These are phyloP conservation scores for Fusarium sp. DNA, from an alignment of 2,329 filamentous ascomycete species.

Conservation along the genomic window DNA sequence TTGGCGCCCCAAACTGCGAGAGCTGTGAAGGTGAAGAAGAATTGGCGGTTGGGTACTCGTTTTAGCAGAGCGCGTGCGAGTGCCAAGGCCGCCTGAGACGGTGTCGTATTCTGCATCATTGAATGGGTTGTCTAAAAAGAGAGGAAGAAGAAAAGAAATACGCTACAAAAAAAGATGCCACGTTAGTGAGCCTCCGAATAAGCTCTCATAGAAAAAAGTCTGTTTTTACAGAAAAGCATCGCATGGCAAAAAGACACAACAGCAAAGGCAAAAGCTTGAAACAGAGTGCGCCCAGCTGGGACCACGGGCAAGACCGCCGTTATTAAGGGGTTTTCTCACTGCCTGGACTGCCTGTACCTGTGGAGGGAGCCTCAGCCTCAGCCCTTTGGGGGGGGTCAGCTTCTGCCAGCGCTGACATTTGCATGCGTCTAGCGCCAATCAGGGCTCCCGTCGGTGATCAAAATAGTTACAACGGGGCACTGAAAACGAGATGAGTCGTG, in stretches of 20 bases:
- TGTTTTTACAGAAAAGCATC: neutral
- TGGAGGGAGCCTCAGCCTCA: neutral
- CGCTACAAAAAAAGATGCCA: neutral
- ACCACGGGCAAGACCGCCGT: neutral
- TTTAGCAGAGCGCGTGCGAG: neutral
- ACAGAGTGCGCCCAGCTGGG: neutral
- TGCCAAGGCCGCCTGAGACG: neutral
- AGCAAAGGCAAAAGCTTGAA: neutral
- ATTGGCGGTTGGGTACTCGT: constrained; percentile 43
- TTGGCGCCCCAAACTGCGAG: constrained; percentile 47
- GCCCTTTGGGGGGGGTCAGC: neutral
- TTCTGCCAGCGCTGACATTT: neutral
- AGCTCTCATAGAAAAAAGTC: neutral
- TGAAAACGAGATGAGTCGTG: neutral
- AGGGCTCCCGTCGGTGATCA: neutral
- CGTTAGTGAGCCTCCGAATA: neutral
- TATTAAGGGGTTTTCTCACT: neutral
- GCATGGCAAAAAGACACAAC: neutral
- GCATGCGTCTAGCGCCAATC: neutral
- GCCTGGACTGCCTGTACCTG: neutral
- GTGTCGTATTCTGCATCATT: neutral
- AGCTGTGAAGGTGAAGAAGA: constrained; percentile 47
- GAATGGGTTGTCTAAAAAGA: neutral
- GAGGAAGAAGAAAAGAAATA: neutral
- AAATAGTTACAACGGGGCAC: neutral